Evolutionary conservation across 176 grass and related monocot genomes (phyloP).

Genomic region (Puya raimondii): DNA sequence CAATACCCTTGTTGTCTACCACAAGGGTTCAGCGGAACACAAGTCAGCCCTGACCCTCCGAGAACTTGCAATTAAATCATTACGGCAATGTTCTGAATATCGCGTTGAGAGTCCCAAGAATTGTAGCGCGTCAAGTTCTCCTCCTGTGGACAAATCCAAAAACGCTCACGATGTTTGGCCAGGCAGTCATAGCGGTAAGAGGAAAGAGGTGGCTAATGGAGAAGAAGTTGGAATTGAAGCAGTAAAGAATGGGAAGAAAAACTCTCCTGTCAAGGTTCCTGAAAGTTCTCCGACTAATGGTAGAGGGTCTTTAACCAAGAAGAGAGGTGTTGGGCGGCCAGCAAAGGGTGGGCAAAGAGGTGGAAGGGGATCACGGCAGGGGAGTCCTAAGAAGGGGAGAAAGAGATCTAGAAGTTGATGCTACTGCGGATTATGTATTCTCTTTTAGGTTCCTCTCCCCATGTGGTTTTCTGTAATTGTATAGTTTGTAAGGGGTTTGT

Average conservation of each 20-base stretch:
- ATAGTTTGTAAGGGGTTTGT: conserved; percentile 24
- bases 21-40: conserved; percentile 57
- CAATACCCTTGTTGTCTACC: conserved; percentile 60
- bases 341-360: conserved; percentile 37
- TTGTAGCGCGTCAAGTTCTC: conserved; percentile 7
- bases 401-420: conserved; percentile 34
- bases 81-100: conserved; percentile 31
- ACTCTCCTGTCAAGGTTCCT: background rate
- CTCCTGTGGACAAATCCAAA: conserved; percentile 18
- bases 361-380: conserved; percentile 25
- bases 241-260: conserved; percentile 20
- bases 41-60: conserved; percentile 56
- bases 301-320: conserved; percentile 24
- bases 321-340: conserved; percentile 38
- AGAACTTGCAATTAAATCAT: conserved; percentile 33
- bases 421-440: background rate
- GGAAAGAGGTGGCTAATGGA: background rate
- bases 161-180: conserved; percentile 14
- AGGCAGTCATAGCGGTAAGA: background rate
- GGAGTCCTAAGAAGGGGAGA: conserved; percentile 22
- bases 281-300: background rate
- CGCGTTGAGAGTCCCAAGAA: background rate
- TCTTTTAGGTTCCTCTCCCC: background rate
- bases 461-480: conserved; percentile 3
- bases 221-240: background rate